Percentiles rank a stretch among this genome's conserved stretches.
phyloP scores from a whole-genome alignment of 192 early-diverging fungal genomes.

The Tieghemiomyces parasiticus region DNA sequence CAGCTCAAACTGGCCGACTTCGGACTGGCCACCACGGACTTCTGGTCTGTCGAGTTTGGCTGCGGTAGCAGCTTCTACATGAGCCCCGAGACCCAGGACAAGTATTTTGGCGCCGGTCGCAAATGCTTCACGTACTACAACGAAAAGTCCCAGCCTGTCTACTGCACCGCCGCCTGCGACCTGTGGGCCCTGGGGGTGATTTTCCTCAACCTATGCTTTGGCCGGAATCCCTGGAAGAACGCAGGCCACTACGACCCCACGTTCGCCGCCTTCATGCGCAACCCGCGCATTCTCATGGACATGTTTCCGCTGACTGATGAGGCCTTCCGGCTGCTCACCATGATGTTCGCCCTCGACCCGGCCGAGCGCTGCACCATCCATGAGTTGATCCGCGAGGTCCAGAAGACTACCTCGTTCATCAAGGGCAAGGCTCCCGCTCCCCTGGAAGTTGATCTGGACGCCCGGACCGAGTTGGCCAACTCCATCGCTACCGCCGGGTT shows the following conservation, averaged over 20 bases:
- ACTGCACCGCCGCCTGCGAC: slow-evolving; percentile 50
- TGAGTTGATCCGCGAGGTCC: slow-evolving; percentile 13
- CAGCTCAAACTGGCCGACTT: slow-evolving; percentile 59
- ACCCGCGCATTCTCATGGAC: slow-evolving; percentile 30
- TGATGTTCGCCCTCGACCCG: slow-evolving; percentile 28
- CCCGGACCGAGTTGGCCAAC: background rate
- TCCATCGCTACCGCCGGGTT: background rate
- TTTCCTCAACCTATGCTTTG: slow-evolving; percentile 57
- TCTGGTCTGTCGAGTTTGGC: slow-evolving; percentile 49
- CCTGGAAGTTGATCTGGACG: background rate
- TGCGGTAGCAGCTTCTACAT: slow-evolving; percentile 63
- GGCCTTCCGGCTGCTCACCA: slow-evolving; percentile 25
- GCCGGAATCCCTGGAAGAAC: slow-evolving; percentile 68
- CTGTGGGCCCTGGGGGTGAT: slow-evolving; percentile 69
- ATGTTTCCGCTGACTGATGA: slow-evolving; percentile 36
- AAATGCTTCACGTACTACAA: slow-evolving; percentile 14
- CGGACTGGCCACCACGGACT: slow-evolving; percentile 56
- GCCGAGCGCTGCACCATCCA: slow-evolving; percentile 21
- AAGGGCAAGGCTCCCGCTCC: background rate
- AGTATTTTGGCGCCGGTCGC: slow-evolving; percentile 24
- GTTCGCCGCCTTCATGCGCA: slow-evolving; percentile 31
- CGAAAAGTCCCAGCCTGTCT: slow-evolving; percentile 16
- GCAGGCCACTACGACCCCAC: slow-evolving; percentile 29
- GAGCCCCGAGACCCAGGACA: slow-evolving; percentile 37
- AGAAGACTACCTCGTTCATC: background rate